Percentiles rank a stretch among this genome's conserved stretches.
Evolutionary conservation across 2,329 filamentous ascomycete genomes (phyloP).

Genomic region (Grosmannia serpens): DNA sequence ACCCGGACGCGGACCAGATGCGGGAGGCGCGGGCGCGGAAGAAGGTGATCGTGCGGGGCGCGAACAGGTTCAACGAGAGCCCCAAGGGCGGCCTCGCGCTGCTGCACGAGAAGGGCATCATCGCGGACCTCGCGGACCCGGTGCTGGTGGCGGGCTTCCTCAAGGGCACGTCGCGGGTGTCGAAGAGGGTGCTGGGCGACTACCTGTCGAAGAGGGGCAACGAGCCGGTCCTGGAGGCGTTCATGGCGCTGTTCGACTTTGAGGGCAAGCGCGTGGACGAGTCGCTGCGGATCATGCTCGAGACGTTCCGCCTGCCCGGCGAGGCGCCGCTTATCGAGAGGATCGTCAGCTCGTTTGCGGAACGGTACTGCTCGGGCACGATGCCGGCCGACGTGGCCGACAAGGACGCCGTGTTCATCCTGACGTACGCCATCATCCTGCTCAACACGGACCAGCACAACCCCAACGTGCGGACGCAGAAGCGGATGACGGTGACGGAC

Average conservation of each 20-base stretch:
- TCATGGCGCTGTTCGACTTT: conserved; percentile 84
- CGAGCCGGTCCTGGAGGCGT: conserved; percentile 71
- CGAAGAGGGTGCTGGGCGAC: conserved; percentile 84
- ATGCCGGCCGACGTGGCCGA: conserved; percentile 67
- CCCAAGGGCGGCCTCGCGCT: conserved; percentile 83
- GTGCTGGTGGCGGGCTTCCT: conserved; percentile 76
- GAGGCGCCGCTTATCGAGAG: conserved; percentile 89
- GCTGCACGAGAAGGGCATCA: conserved; percentile 75
- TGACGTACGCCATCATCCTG: conserved; percentile 96
- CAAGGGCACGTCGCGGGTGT: conserved; percentile 74
- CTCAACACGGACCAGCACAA: conserved; percentile 96
- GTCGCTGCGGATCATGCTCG: conserved; percentile 74
- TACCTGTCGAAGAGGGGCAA: conserved; percentile 87
- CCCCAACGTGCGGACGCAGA: conserved; percentile 66
- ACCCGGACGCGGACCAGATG: conserved; percentile 53
- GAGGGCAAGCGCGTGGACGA: conserved; percentile 78
- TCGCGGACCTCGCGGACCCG: conserved; percentile 62
- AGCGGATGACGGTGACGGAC: conserved; percentile 73
- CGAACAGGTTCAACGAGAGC: conserved; percentile 88
- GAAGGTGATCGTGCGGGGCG: conserved; percentile 77
- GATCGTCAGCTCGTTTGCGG: conserved; percentile 77
- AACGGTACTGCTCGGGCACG: conserved; percentile 65
- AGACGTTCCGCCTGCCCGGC: conserved; percentile 85
- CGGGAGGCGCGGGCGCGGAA: conserved; percentile 68
- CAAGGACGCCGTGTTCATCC: conserved; percentile 77